These are phyloP conservation scores for Azolla pinnata DNA, from an alignment of 75 land plant genomes.

Conservation along the genomic window DNA sequence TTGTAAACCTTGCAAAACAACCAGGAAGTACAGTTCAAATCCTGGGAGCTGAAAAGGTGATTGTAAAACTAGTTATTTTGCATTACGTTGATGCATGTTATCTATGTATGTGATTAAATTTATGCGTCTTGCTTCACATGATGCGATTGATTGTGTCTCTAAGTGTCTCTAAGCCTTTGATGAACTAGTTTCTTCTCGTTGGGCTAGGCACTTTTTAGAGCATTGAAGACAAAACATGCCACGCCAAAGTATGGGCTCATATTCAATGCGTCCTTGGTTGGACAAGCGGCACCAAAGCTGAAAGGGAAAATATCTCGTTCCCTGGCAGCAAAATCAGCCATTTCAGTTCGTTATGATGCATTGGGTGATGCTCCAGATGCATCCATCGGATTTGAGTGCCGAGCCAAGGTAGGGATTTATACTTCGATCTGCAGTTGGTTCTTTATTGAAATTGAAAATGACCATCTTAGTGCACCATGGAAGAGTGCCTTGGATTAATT, in stretches of 20 bases:
- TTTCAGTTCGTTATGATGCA: constrained; percentile 81
- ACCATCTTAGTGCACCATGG: not conserved
- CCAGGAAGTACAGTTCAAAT: constrained; percentile 97
- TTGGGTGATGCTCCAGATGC: constrained; percentile 70
- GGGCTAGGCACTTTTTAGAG: constrained; percentile 77
- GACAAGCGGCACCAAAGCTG: constrained; percentile 90
- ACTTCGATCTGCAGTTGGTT: not conserved
- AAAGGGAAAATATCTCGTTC: constrained; percentile 93
- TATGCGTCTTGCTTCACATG: too few relatives aligned
- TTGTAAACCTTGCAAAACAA: constrained; percentile 87
- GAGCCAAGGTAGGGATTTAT: constrained; percentile 52
- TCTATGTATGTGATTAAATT: too few relatives aligned
- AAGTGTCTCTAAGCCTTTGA: too few relatives aligned
- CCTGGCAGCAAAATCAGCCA: constrained; percentile 85
- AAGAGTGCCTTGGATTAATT: not conserved
- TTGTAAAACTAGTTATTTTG: not conserved
- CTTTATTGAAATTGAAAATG: not conserved
- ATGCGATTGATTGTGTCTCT: too few relatives aligned
- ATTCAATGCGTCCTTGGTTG: constrained; percentile 87
- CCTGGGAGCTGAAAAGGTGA: constrained; percentile 92
- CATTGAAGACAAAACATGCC: constrained; percentile 89
- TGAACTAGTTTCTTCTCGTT: too few relatives aligned
- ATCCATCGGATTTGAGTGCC: constrained; percentile 66
- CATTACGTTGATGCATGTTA: too few relatives aligned
- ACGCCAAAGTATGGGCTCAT: constrained; percentile 99